Evolutionary conservation across 148 eudicot genomes (phyloP), one percentile per base, ranked within the genome.

Genomic region (Rhododendron ovatum): DNA sequence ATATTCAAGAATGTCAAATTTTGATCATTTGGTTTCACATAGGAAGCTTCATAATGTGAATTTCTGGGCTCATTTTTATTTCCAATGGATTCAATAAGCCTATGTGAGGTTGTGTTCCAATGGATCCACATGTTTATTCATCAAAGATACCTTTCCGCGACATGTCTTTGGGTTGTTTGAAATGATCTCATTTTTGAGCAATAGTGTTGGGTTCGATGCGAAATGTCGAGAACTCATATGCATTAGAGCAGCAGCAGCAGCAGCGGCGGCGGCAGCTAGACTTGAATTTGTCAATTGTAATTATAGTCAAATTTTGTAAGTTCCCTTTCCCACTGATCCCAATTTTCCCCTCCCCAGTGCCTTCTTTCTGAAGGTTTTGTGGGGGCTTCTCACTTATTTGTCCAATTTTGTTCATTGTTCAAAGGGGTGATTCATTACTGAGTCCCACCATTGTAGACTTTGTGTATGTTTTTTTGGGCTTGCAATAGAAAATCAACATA

Each of bases 321-420:
- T 83, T 83, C 41, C 50, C 45, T 45, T 1, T 50, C 30, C 50
- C 50, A 30, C 51, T 47, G 69, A 37, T 74, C 48, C 48, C 80
- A 69, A 47, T 28, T 30, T 75, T 76, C 17, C 39, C 47, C 37
- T 76, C 81, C 65, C 22, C 20, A 30, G 2, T 22, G 12, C 48
- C 50, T 59, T 59, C 47, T 24, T 61, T 37, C 75, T 82, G 74
- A 82, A 41, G 83, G 83, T 35, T 81, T 12, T 41, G 18, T 83
- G 55, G 57, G 85, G 77, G 18, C 4, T 74, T 61, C 8, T 37
- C 43, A 76, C 15, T 74, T 41, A 33, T 37, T 76, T 55, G 28
- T 75, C 57, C 81, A 75, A 24, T 84, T 71, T 84, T 84, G 79
- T 39, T 84, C 80, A 84, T 84, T 84, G 73, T 84, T 84, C 86